Conservation (phyloP, 2,329 filamentous ascomycete species). For the Neonectria coccinea region DNA sequence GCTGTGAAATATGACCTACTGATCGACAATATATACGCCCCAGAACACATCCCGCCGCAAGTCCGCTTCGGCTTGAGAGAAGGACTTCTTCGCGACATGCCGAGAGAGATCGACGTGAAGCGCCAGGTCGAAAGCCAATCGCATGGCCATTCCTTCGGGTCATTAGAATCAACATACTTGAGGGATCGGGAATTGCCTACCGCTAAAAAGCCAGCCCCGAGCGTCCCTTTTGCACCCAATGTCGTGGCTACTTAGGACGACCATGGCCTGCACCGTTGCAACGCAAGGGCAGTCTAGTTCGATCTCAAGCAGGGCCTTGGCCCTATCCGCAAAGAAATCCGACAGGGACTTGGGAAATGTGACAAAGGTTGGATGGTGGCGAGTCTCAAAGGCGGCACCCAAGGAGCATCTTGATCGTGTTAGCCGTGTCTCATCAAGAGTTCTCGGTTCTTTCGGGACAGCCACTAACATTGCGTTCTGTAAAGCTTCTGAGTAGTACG, state of each 20-base stretch:
- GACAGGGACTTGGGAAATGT: conserved; percentile 50
- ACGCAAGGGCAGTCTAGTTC: conserved; percentile 44
- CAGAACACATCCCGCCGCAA: conserved; percentile 47
- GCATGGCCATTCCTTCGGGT: conserved; percentile 45
- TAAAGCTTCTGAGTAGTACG: conserved; percentile 46
- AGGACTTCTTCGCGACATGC: conserved; percentile 39
- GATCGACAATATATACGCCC: conserved; percentile 47
- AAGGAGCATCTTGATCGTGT: conserved; percentile 51
- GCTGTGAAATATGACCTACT: conserved; percentile 33
- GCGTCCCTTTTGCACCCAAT: conserved; percentile 44
- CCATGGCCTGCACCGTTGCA: conserved; percentile 44
- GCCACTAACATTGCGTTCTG: conserved; percentile 45
- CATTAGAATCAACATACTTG: conserved; percentile 30
- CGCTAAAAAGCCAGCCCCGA: conserved; percentile 45
- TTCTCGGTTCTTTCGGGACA: background rate
- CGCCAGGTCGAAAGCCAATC: conserved; percentile 44
- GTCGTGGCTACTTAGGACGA: conserved; percentile 44
- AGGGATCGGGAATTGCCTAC: conserved; percentile 17
- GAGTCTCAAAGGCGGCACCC: conserved; percentile 56
- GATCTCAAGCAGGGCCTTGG: conserved; percentile 44
- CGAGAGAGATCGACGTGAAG: conserved; percentile 43
- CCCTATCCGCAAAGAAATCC: conserved; percentile 45
- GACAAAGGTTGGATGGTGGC: conserved; percentile 55
- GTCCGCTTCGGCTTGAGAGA: conserved; percentile 43
- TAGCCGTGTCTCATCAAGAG: background rate